Evolutionary conservation across 257 asterid genomes (phyloP).

Genomic region (Vinca minor): DNA sequence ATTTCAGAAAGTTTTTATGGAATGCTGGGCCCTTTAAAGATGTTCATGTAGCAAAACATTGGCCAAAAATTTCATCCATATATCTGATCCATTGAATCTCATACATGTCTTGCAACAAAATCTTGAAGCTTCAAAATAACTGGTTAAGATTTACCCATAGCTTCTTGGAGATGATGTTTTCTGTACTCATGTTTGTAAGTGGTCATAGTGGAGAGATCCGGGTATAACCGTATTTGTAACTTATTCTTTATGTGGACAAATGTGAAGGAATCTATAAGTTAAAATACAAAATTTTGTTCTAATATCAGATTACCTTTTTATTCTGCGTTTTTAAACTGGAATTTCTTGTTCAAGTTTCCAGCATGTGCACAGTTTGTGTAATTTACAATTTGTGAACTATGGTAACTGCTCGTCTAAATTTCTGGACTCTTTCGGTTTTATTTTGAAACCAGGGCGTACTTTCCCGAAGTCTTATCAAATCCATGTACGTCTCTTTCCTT

Average conservation of each 20-base stretch:
- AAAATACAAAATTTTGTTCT: neutral
- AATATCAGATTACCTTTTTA: neutral
- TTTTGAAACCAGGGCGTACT: constrained; percentile 50
- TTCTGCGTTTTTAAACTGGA: neutral
- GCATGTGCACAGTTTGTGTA: constrained; percentile 4
- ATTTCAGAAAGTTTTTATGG: neutral
- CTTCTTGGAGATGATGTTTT: neutral
- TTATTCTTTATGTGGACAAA: neutral
- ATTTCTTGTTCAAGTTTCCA: neutral
- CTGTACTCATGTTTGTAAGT: neutral
- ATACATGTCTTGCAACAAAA: neutral
- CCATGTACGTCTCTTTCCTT: constrained; percentile 91
- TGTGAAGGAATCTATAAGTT: neutral
- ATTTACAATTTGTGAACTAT: neutral
- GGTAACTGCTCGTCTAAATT: neutral
- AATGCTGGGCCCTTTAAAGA: neutral
- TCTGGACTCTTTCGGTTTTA: constrained; percentile 7
- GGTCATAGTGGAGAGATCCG: neutral
- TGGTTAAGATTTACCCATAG: neutral
- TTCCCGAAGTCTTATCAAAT: constrained; percentile 51
- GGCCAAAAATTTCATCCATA: neutral
- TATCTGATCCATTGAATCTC: neutral
- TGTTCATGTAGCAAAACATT: neutral
- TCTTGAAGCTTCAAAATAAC: neutral
- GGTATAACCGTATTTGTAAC: neutral